Percentiles rank a stretch among this genome's conserved stretches.
Conservation (phyloP, 805 yeast genomes). For the Candida pini region DNA sequence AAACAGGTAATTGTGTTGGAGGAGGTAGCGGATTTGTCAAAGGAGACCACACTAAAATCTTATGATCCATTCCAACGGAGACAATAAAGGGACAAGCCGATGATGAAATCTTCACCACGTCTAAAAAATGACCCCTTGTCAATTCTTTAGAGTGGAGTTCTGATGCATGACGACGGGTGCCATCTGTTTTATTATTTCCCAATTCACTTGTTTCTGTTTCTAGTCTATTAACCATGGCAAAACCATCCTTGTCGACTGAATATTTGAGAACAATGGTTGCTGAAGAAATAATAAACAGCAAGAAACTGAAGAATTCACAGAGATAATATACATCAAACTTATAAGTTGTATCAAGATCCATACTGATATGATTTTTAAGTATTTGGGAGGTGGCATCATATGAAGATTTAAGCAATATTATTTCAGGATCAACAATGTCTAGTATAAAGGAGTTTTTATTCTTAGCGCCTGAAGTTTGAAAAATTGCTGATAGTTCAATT, state of each 20-base stretch:
- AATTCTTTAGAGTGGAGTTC: slow-evolving; percentile 34
- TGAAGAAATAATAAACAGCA: slow-evolving; percentile 46
- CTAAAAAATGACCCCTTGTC: slow-evolving; percentile 51
- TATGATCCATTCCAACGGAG: slow-evolving; percentile 69
- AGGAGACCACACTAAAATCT: slow-evolving; percentile 71
- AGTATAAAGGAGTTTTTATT: slow-evolving; percentile 11
- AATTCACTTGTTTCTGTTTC: slow-evolving; percentile 4
- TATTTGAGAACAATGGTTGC: slow-evolving; percentile 39
- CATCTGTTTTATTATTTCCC: slow-evolving; percentile 9
- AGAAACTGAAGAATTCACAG: slow-evolving; percentile 48
- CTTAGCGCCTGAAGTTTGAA: slow-evolving; percentile 2
- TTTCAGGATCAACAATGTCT: slow-evolving; percentile 23
- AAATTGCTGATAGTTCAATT: slow-evolving; percentile 17
- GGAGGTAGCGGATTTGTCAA: slow-evolving; percentile 39
- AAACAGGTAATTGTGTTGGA: slow-evolving; percentile 39
- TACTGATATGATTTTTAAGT: slow-evolving; percentile 10
- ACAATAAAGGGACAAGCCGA: slow-evolving; percentile 62
- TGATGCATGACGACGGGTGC: slow-evolving; percentile 8
- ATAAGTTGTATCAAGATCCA: slow-evolving; percentile 28
- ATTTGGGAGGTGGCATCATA: slow-evolving; percentile 1
- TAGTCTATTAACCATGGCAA: slow-evolving; percentile 5
- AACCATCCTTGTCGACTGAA: slow-evolving; percentile 26
- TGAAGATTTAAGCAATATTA: slow-evolving; percentile 12
- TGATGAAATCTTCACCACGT: slow-evolving; percentile 55
- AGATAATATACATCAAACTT: slow-evolving; percentile 45